Conservation (phyloP, 768 basidiomycete genomes). For the Pleurotus platypus region DNA sequence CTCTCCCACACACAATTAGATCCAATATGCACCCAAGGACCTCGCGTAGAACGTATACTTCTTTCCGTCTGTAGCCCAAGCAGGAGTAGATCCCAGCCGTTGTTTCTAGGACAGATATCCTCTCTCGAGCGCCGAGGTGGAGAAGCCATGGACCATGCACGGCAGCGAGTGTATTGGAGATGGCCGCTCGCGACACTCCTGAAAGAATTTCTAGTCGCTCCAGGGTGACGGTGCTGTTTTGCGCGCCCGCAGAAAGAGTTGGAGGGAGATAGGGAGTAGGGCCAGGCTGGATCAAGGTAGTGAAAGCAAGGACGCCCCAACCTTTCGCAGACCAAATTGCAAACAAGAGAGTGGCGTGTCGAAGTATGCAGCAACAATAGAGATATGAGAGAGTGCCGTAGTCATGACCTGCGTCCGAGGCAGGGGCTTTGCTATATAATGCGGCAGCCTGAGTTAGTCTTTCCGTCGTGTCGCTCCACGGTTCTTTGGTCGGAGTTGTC, state of each 20-base stretch:
- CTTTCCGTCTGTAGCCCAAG: constrained; percentile 84
- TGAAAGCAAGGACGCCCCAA: constrained; percentile 78
- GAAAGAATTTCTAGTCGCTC: constrained; percentile 69
- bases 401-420: constrained; percentile 51
- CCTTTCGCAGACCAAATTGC: constrained; percentile 85
- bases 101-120: constrained; percentile 65
- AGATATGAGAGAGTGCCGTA: constrained; percentile 65
- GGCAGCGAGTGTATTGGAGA: constrained; percentile 62
- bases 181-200: constrained; percentile 64
- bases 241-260: constrained; percentile 43
- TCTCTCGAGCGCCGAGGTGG: constrained; percentile 73
- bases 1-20: constrained; percentile 79
- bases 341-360: constrained; percentile 72
- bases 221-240: constrained; percentile 44
- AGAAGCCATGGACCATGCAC: constrained; percentile 87
- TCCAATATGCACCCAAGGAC: constrained; percentile 83
- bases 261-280: constrained; percentile 58
- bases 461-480: constrained; percentile 77
- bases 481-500: constrained; percentile 49
- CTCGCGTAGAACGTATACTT: constrained; percentile 83
- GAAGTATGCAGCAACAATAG: constrained; percentile 63
- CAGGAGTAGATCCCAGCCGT: constrained; percentile 75
- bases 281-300: constrained; percentile 67
- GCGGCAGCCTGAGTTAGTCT: constrained; percentile 61
- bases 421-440: constrained; percentile 60